Evolutionary conservation across 2,329 filamentous ascomycete genomes (phyloP).

Genomic region (Ceratocystis cacaofunesta): DNA sequence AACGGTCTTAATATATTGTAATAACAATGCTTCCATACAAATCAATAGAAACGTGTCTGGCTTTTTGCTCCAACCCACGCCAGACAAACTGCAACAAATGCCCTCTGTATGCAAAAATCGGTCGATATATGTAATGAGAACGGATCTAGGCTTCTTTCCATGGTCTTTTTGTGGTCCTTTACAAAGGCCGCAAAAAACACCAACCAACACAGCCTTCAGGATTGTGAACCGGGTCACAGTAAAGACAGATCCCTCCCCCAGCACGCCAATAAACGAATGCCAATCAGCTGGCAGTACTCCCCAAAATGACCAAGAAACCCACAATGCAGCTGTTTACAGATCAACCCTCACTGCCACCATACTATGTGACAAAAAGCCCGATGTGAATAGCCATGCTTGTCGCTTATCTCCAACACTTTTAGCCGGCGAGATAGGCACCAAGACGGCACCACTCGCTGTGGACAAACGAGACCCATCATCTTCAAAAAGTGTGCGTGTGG

Average conservation of each 20-base stretch:
- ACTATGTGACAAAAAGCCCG: conserved; percentile 36
- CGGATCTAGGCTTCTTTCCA: no score
- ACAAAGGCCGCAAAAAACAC: no score
- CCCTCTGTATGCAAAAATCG: neutral
- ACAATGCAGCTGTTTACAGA: conserved; percentile 21
- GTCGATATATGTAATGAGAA: neutral
- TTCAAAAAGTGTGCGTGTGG: conserved; percentile 37
- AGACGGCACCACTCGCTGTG: conserved; percentile 34
- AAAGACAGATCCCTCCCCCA: no score
- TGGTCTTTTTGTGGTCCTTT: no score
- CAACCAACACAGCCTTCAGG: no score
- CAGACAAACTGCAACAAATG: neutral
- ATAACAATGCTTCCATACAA: neutral
- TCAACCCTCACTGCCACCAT: conserved; percentile 39
- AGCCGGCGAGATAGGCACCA: conserved; percentile 37
- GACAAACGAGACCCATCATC: conserved; percentile 40
- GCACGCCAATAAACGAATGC: no score
- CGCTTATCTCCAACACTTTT: conserved; percentile 28
- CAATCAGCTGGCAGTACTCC: no score
- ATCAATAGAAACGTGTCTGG: neutral
- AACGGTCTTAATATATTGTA: neutral
- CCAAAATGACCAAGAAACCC: neutral
- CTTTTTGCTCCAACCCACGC: neutral
- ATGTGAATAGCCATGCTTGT: conserved; percentile 42
- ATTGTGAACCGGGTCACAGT: no score